These are phyloP conservation scores for Rhizodiscina lignyota DNA, from an alignment of 495 filamentous ascomycete species.

Conservation along the genomic window DNA sequence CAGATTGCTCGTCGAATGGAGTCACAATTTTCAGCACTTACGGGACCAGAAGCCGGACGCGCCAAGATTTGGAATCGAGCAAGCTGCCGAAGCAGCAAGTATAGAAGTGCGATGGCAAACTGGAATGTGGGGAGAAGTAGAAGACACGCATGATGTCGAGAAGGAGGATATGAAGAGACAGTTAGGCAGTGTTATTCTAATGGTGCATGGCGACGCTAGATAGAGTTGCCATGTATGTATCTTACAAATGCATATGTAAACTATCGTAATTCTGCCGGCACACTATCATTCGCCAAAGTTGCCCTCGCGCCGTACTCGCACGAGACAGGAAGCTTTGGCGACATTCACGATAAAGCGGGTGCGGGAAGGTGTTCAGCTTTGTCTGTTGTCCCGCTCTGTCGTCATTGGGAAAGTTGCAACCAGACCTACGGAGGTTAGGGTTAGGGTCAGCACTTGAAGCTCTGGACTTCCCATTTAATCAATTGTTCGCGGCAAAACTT, in stretches of 20 bases:
- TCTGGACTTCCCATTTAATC: too few species aligned
- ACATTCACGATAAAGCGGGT: too few species aligned
- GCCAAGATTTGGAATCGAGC: slow-evolving; percentile 40
- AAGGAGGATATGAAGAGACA: slow-evolving; percentile 81
- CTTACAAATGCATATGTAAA: background rate
- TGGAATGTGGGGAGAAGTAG: slow-evolving; percentile 83
- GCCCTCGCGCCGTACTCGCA: too few species aligned
- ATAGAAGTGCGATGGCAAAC: slow-evolving; percentile 88
- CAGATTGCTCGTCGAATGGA: slow-evolving; percentile 76
- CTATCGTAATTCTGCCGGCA: too few species aligned
- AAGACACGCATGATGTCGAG: slow-evolving; percentile 96
- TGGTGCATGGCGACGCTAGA: slow-evolving; percentile 31
- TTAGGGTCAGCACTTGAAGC: too few species aligned
- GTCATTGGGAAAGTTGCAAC: too few species aligned
- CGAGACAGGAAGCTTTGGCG: too few species aligned
- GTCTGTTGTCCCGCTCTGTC: too few species aligned
- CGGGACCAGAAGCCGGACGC: slow-evolving; percentile 16
- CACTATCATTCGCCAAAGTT: too few species aligned
- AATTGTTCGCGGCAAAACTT: too few species aligned
- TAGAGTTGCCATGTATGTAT: background rate
- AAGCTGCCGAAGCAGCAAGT: slow-evolving; percentile 62
- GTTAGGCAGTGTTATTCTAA: slow-evolving; percentile 66
- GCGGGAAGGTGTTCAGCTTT: too few species aligned
- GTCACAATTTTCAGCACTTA: slow-evolving; percentile 40
- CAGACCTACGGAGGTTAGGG: too few species aligned